Percentiles rank a stretch among this genome's conserved stretches.
These are phyloP conservation scores for Austroboletus olivaceoglutinosus DNA, from an alignment of 1,284 basidiomycete genomes.

Conservation along the genomic window DNA sequence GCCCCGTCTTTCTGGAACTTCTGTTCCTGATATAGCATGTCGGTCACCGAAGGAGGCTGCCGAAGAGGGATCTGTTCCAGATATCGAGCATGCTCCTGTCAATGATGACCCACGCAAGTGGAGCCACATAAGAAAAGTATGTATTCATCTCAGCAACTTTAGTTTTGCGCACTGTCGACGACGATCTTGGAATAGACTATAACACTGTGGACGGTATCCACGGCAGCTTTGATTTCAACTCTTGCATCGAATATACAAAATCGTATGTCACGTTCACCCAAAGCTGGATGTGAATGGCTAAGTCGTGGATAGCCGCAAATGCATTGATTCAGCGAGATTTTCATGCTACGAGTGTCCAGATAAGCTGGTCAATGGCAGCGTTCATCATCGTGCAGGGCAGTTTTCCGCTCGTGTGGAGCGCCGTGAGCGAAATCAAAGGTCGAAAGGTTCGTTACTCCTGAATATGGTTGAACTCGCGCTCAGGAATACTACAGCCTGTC, in stretches of 20 bases:
- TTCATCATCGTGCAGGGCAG: slow-evolving; percentile 81
- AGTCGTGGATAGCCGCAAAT: slow-evolving; percentile 53
- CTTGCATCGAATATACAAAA: slow-evolving; percentile 69
- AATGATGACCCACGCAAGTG: slow-evolving; percentile 77
- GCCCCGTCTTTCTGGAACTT: slow-evolving; percentile 1
- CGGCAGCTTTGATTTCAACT: slow-evolving; percentile 66
- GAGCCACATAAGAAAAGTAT: slow-evolving; percentile 65
- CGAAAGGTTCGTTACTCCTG: slow-evolving; percentile 55
- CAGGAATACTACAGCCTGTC: slow-evolving; percentile 45
- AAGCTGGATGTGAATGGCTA: slow-evolving; percentile 20
- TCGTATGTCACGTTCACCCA: slow-evolving; percentile 38
- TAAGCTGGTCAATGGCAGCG: slow-evolving; percentile 71
- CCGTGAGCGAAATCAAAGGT: slow-evolving; percentile 76
- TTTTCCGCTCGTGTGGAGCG: slow-evolving; percentile 69
- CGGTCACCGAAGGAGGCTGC: neutral
- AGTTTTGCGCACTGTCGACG: neutral
- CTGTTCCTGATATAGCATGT: slow-evolving; percentile 1
- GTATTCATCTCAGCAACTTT: slow-evolving; percentile 20
- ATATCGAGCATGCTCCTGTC: slow-evolving; percentile 70
- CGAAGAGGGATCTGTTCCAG: slow-evolving; percentile 24
- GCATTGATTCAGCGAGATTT: slow-evolving; percentile 64
- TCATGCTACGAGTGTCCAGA: slow-evolving; percentile 61
- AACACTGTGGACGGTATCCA: slow-evolving; percentile 56
- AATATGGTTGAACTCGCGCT: slow-evolving; percentile 1
- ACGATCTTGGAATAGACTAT: slow-evolving; percentile 40